Base-by-base conservation (phyloP, 2,329 filamentous ascomycete species). In the Aspergillus unguis region DNA sequence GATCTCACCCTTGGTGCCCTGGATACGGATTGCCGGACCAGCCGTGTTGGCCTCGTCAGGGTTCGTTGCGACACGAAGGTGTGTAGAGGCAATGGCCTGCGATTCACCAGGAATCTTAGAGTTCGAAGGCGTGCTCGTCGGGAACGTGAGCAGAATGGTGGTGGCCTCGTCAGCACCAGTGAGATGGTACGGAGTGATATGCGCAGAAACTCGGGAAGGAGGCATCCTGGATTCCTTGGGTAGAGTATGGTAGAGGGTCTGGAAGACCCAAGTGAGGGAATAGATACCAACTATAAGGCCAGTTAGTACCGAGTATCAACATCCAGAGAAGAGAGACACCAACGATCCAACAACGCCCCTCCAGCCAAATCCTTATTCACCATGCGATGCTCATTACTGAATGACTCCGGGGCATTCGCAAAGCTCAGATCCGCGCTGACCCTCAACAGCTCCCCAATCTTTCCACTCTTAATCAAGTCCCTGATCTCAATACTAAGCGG, bases 261-360 rank as follows among this genome's bases (percentile, higher is more conserved):
- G 90, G 80, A 92, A 95, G 45, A 94, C 81, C 91, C 91, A 96
- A 31, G 90, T 95, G 56, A 96, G 74, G 43, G 88, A 84, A 76
- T 96, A 96, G 71, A 96, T 87, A 56, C 91, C 91, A 52, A 96
- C 72, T 74, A 42, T n/a, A 28, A 9, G 17, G 3, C 23, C 26
- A 17, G 27, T 53, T 41, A 48, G 33, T n/a, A 38, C 36, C 17
- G n/a, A 23, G 3, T 38, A 6, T 38, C 17, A 11, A 47, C 44
- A 17, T 9, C 17, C 43, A 46, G 32, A 11, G 32, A 23, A 8
- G 9, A 1, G n/a, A 5, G 17, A 67, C 74, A 61, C 60, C 17
- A 17, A 78, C 75, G 77, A 71, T 96, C 91, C 46, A 96, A 80
- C 50, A 95, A 76, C 2, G 86, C 87, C 48, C 91, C 91, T 29